Evolutionary conservation across 1,284 basidiomycete species (phyloP).

Genomic region (Cutaneotrichosporon sp.): DNA sequence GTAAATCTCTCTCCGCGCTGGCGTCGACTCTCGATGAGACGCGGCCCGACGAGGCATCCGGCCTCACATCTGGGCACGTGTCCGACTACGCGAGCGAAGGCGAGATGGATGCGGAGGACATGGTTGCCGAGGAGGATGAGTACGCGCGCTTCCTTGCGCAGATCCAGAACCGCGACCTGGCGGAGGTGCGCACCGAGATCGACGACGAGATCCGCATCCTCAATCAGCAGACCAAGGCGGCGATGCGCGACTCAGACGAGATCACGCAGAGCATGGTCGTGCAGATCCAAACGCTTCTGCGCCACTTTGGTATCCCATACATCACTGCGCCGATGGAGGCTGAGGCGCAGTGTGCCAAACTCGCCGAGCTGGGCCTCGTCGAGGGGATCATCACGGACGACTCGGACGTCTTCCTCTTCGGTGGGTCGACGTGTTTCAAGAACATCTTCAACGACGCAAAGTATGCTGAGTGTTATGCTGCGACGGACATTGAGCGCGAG

Average conservation of each 20-base stretch:
- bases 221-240: constrained; percentile 78
- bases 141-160: constrained; percentile 88
- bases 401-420: constrained; percentile 97
- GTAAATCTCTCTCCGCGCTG: neutral
- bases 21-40: constrained; percentile 4
- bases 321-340: constrained; percentile 99
- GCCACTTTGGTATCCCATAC: constrained; percentile 95
- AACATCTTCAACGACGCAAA: constrained; percentile 99
- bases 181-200: constrained; percentile 79
- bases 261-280: constrained; percentile 90
- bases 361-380: constrained; percentile 79
- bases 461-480: constrained; percentile 92
- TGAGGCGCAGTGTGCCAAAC: constrained; percentile 95
- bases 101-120: constrained; percentile 65
- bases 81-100: constrained; percentile 47
- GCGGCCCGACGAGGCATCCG: neutral
- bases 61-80: neutral
- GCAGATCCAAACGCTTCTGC: constrained; percentile 92
- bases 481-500: constrained; percentile 81
- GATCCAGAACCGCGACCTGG: constrained; percentile 77
- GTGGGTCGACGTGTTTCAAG: constrained; percentile 88
- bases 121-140: constrained; percentile 79
- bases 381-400: constrained; percentile 99
- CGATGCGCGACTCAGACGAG: constrained; percentile 91
- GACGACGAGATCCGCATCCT: constrained; percentile 84